Evolutionary conservation across 352 stramenopile species (phyloP).

Genomic region (Nothophytophthora sp.): DNA sequence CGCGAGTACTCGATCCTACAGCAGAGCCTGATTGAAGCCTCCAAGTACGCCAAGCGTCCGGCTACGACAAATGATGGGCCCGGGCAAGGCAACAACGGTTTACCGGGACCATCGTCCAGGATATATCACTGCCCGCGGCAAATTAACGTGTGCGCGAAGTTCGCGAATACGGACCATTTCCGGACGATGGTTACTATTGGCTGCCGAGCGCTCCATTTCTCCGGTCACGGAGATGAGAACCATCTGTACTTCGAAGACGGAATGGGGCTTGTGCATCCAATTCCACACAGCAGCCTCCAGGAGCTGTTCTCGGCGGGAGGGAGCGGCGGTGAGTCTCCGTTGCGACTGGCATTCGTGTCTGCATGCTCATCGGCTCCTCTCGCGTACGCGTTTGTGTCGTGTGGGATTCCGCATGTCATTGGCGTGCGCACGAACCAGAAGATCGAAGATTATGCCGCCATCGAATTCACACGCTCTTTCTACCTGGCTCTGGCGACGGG

Average conservation of each 20-base stretch:
- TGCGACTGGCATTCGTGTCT: conserved; percentile 82
- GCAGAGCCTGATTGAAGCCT: conserved; percentile 76
- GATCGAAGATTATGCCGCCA: conserved; percentile 87
- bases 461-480: conserved; percentile 85
- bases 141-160: conserved; percentile 94
- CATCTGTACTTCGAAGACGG: conserved; percentile 96
- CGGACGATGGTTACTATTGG: conserved; percentile 91
- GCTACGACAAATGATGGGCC: conserved; percentile 11
- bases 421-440: conserved; percentile 85
- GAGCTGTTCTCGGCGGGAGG: conserved; percentile 68
- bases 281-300: conserved; percentile 67
- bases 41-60: conserved; percentile 56
- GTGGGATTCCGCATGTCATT: conserved; percentile 92
- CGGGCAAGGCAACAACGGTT: conserved; percentile 15
- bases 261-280: conserved; percentile 78
- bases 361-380: conserved; percentile 77
- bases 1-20: conserved; percentile 80
- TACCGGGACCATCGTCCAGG: conserved; percentile 19
- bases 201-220: conserved; percentile 94
- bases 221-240: conserved; percentile 92
- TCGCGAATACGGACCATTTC: conserved; percentile 93
- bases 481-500: conserved; percentile 77
- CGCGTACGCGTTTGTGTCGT: conserved; percentile 86
- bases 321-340: conserved; percentile 33
- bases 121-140: conserved; percentile 66